A percentile compares a stretch with the other conserved stretches of the same genome.
These are phyloP conservation scores for Mycocentrospora acerina DNA, from an alignment of 2,329 filamentous ascomycete genomes.

Conservation along the genomic window DNA sequence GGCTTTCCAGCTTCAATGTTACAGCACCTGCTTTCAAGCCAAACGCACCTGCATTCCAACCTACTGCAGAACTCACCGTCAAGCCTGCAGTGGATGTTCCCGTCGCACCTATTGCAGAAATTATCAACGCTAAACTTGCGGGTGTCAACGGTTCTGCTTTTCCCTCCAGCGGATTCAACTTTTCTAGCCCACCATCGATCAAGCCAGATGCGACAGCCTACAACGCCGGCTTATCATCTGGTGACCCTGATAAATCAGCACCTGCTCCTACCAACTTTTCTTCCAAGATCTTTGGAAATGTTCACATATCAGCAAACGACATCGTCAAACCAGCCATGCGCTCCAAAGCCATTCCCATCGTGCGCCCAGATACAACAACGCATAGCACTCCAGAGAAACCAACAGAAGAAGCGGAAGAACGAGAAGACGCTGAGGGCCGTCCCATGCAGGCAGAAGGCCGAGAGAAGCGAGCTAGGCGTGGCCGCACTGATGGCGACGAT, in stretches of 20 bases:
- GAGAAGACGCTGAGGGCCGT: slow-evolving; percentile 63
- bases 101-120: slow-evolving; percentile 11
- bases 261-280: slow-evolving; percentile 30
- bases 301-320: slow-evolving; percentile 61
- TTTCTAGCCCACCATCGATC: slow-evolving; percentile 25
- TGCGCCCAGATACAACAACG: slow-evolving; percentile 58
- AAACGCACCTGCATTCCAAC: slow-evolving; percentile 56
- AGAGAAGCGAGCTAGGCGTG: slow-evolving; percentile 72
- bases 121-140: slow-evolving; percentile 15
- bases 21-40: slow-evolving; percentile 72
- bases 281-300: slow-evolving; percentile 39
- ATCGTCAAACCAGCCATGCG: slow-evolving; percentile 67
- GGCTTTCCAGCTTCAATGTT: slow-evolving; percentile 61
- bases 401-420: slow-evolving; percentile 35
- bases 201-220: slow-evolving; percentile 74
- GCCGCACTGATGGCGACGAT: slow-evolving; percentile 66
- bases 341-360: slow-evolving; percentile 82
- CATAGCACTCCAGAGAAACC: slow-evolving; percentile 48
- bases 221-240: slow-evolving; percentile 41
- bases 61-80: slow-evolving; percentile 26
- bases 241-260: slow-evolving; percentile 21
- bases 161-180: slow-evolving; percentile 23
- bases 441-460: slow-evolving; percentile 66
- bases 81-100: slow-evolving; percentile 22
- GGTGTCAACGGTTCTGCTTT: slow-evolving; percentile 13